Evolutionary conservation across 495 filamentous ascomycete species (phyloP), one percentile per base, ranked within the genome.

Genomic region (Haplographium delicatum): DNA sequence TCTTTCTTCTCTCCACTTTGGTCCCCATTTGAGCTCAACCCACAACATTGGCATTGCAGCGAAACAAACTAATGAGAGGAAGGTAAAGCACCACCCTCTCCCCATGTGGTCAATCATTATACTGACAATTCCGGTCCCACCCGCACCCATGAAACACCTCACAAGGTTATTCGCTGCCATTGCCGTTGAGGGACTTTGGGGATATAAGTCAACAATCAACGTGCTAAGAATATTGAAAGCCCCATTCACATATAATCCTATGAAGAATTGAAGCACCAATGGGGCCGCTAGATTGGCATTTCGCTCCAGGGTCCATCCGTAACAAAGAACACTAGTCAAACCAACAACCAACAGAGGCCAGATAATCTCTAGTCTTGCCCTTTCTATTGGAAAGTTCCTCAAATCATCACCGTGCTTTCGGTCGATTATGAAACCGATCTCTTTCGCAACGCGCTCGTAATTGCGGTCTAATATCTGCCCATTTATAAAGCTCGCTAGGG

Each of bases 51-150:
- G 59, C 37, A 42, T 51, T 10, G 50, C 31, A 8, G 33, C 56
- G 9, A 55, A 51, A 30, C 59, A 62, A 5, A 76, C 70, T 51
- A 28, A 72, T 5, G 44, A 25, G 47, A 84, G 68, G 47, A 88
- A 80, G 0, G 83, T 84, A 62, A 82, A 86, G 26, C 80, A 81
- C 76, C 83, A 86, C 0, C 83, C 81, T n/a, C 74, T 64, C 3
- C 79, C 81, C 73, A 85, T 84, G 3, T 66, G 65, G 4, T 69
- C 60, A 27, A 85, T 67, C 71, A 86, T 83, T 4, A 78, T 76
- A 47, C 78, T 74, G 46, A 86, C 76, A 11, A 79, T 68, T 0
- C 75, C 83, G 11, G 83, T 83, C 3, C 79, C 80, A 5, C 69
- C 83, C 2, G 82, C 82, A 5, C 82, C 82, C 23, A 85, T 64